These are phyloP conservation scores for Gastrolobium bilobum DNA, from an alignment of 306 rosid genomes.

Conservation along the genomic window DNA sequence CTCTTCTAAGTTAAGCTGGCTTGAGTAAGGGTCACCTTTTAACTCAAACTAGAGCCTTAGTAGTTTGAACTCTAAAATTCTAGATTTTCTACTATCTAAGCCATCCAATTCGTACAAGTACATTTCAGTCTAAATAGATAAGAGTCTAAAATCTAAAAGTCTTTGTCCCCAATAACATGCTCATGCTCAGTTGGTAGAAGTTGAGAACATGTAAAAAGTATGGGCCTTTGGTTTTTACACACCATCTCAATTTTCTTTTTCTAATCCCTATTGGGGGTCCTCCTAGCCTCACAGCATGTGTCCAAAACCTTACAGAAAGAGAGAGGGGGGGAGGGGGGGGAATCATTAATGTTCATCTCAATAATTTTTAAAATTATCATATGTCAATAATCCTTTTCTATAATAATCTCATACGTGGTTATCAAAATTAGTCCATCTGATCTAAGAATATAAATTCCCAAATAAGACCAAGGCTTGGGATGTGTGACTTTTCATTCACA, in stretches of 20 bases:
- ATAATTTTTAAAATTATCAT: background rate
- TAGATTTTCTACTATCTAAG: background rate
- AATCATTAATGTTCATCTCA: no score
- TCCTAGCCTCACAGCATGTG: no score
- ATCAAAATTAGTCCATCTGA: no score
- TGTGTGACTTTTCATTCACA: background rate
- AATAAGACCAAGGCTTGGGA: background rate
- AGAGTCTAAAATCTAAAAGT: background rate
- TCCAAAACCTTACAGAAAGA: background rate
- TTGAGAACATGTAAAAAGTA: conserved; percentile 9
- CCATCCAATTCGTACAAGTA: background rate
- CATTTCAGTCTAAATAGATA: background rate
- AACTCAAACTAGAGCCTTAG: background rate
- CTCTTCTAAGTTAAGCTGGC: background rate
- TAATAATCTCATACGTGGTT: background rate
- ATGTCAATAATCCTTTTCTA: no score
- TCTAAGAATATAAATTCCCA: background rate
- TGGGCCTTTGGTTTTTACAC: background rate
- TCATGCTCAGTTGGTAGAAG: background rate
- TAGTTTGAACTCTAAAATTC: background rate
- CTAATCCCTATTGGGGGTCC: no score
- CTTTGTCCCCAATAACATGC: background rate
- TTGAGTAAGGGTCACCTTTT: background rate
- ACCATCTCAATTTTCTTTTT: no score
- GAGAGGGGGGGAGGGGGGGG: no score